A percentile compares a stretch with the other conserved stretches of the same genome.
phyloP scores from a whole-genome alignment of 2,329 filamentous ascomycete genomes.

The Diaporthe humulicola region DNA sequence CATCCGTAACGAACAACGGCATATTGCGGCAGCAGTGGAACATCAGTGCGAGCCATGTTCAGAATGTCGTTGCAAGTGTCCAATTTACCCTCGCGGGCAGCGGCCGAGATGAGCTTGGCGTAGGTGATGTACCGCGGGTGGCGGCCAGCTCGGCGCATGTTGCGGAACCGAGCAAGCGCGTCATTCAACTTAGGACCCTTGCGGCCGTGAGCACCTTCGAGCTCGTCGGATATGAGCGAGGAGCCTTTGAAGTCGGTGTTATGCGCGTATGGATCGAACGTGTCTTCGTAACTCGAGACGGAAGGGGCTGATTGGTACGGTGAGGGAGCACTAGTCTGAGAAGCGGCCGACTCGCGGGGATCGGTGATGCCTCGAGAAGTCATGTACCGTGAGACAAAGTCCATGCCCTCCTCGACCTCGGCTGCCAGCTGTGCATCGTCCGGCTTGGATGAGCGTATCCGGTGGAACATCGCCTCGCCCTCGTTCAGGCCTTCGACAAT shows the following conservation, averaged over 20 bases:
- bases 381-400: slow-evolving; percentile 76
- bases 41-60: slow-evolving; percentile 88
- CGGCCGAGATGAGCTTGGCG: slow-evolving; percentile 92
- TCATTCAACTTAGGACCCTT: slow-evolving; percentile 82
- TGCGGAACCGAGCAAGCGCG: slow-evolving; percentile 85
- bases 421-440: slow-evolving; percentile 73
- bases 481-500: slow-evolving; percentile 84
- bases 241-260: slow-evolving; percentile 96
- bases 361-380: slow-evolving; percentile 66
- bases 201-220: slow-evolving; percentile 84
- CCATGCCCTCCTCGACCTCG: slow-evolving; percentile 88
- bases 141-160: slow-evolving; percentile 91
- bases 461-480: slow-evolving; percentile 87
- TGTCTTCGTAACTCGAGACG: slow-evolving; percentile 79
- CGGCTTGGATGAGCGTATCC: slow-evolving; percentile 75
- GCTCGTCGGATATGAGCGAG: slow-evolving; percentile 87
- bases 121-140: slow-evolving; percentile 97
- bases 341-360: slow-evolving; percentile 64
- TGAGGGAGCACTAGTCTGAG: slow-evolving; percentile 61
- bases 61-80: slow-evolving; percentile 88
- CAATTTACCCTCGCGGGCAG: slow-evolving; percentile 86
- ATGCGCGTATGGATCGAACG: slow-evolving; percentile 90
- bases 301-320: slow-evolving; percentile 68
- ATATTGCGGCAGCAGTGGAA: slow-evolving; percentile 87
- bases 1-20: slow-evolving; percentile 92